phyloP scores from a whole-genome alignment of 192 early-diverging fungal species.

The Backusella macrospora region DNA sequence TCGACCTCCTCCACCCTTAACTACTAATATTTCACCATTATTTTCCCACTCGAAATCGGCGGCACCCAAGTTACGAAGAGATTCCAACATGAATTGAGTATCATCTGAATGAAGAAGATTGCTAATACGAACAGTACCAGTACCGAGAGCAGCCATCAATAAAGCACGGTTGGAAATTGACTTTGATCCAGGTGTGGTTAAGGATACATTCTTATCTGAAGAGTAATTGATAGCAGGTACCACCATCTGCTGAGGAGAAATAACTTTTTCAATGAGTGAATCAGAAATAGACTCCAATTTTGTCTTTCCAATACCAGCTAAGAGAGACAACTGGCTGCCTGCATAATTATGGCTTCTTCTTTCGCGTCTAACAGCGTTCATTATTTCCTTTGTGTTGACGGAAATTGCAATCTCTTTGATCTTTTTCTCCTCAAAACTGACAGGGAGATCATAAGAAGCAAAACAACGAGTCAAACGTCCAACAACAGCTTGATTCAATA shows the following conservation, averaged over 20 bases:
- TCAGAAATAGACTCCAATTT: slow-evolving; percentile 81
- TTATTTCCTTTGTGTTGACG: slow-evolving; percentile 78
- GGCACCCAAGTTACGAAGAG: slow-evolving; percentile 85
- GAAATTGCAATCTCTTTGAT: slow-evolving; percentile 58
- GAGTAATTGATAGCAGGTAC: slow-evolving; percentile 52
- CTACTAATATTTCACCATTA: slow-evolving; percentile 86
- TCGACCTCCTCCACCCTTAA: slow-evolving; percentile 78
- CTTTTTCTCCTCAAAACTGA: slow-evolving; percentile 79
- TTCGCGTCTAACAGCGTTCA: slow-evolving; percentile 92
- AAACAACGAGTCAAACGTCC: slow-evolving; percentile 84
- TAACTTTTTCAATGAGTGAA: slow-evolving; percentile 75
- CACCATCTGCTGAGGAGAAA: slow-evolving; percentile 75
- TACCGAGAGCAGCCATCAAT: slow-evolving; percentile 85
- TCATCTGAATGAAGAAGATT: slow-evolving; percentile 96
- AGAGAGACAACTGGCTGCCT: slow-evolving; percentile 90
- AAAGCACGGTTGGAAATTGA: slow-evolving; percentile 97
- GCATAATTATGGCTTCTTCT: slow-evolving; percentile 89
- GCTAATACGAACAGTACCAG: slow-evolving; percentile 77
- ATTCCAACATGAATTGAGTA: slow-evolving; percentile 94
- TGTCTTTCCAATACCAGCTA: slow-evolving; percentile 82
- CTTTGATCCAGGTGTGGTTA: slow-evolving; percentile 91
- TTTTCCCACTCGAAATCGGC: slow-evolving; percentile 91
- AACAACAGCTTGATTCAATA: slow-evolving; percentile 83
- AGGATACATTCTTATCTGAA: slow-evolving; percentile 49
- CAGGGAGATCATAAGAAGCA: slow-evolving; percentile 85